phyloP scores from a whole-genome alignment of 1,284 basidiomycete genomes.

The Ceratobasidium sp. region DNA sequence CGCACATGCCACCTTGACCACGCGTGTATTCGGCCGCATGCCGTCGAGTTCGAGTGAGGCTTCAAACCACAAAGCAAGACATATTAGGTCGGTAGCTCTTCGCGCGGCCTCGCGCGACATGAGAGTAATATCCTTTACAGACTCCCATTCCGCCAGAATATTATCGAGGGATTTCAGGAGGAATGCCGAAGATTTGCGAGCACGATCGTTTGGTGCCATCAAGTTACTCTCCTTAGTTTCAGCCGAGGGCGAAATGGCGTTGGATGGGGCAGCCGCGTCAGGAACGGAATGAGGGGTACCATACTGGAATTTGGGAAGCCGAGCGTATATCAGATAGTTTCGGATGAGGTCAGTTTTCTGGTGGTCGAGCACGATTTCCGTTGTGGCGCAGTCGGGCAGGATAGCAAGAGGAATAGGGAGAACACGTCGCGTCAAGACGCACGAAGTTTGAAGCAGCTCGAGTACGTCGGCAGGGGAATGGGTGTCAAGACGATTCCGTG shows the following conservation, averaged over 20 bases:
- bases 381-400: conserved; percentile 74
- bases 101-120: conserved; percentile 64
- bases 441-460: conserved; percentile 70
- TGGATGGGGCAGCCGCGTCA: conserved; percentile 3
- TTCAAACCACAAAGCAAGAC: conserved; percentile 75
- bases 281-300: background rate
- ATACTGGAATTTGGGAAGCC: conserved; percentile 59
- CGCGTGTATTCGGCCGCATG: conserved; percentile 65
- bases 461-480: conserved; percentile 69
- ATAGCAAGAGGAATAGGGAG: conserved; percentile 61
- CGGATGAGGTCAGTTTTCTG: conserved; percentile 68
- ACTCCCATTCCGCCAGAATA: conserved; percentile 64
- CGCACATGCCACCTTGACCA: conserved; percentile 70
- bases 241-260: background rate
- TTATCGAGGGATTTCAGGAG: conserved; percentile 69
- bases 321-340: conserved; percentile 73
- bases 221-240: background rate
- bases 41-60: conserved; percentile 72
- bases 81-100: conserved; percentile 72
- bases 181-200: conserved; percentile 70
- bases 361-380: conserved; percentile 69
- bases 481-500: conserved; percentile 60
- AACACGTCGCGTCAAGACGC: conserved; percentile 60
- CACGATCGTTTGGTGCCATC: conserved; percentile 25
- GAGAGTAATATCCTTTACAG: conserved; percentile 46